Evolutionary conservation across 2,329 filamentous ascomycete species (phyloP), one percentile per base, ranked within the genome.

Genomic region (Thelonectria rubi): DNA sequence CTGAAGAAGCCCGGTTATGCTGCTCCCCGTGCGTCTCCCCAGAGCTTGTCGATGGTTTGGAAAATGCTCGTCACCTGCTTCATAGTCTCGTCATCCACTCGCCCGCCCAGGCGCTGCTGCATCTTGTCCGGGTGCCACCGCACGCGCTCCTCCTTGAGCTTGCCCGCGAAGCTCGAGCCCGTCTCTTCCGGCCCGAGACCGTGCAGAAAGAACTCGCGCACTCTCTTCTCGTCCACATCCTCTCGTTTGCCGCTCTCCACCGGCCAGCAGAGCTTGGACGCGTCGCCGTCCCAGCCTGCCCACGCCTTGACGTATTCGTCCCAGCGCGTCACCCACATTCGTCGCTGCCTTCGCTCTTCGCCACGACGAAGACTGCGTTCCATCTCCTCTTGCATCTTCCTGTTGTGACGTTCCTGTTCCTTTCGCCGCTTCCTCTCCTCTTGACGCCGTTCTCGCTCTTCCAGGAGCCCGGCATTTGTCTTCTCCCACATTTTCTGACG

Each of bases 51-150:
- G 48, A 98, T 85, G 30, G 93, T 88, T 78, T 98, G 94, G 72
- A 98, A 99, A 10, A 97, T 89, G 7, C 91, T 91, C 11, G 94
- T 99, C 43, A 97, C 91, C 55, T 88, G 84, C 73, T 87, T 88
- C 84, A 97, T 89, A 3, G 91, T 87, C 3, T 84, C 84, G 21
- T 87, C 83, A 49, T 94, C 90, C 50, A 97, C 87, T 61, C 86
- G 80, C 0, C 86, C 87, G 3, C 93, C 92, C 62, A 97, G 89
- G 55, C 88, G 87, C 79, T 97, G 95, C 80, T 97, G 93, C 58
- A 98, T 91, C 82, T 98, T 99, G 79, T 99, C 95, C 4, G 95
- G 95, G 80, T 99, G 95, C 95, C 95, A 99, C 15, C 93, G 85
- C 17, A 98, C 89, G 53, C 95, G 87, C 80, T 99, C 95, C 5